These are phyloP conservation scores for Croton laevigatus DNA, from an alignment of 441 rosid species.

Conservation along the genomic window DNA sequence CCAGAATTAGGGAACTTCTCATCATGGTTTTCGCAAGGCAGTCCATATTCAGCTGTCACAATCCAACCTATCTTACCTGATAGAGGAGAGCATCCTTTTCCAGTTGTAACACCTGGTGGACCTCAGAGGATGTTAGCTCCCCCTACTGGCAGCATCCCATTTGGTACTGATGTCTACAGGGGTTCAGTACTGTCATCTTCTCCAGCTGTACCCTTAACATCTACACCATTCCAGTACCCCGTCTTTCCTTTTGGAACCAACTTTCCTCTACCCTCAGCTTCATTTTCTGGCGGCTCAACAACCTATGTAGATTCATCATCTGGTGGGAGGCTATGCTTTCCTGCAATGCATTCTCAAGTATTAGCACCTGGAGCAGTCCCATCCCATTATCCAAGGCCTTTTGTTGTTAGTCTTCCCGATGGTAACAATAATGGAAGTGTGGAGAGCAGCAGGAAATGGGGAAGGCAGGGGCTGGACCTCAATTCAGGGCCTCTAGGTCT, in stretches of 20 bases:
- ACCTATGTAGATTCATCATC: constrained; percentile 36
- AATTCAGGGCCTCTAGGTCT: constrained; percentile 44
- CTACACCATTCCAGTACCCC: constrained; percentile 41
- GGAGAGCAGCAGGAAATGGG: constrained; percentile 40
- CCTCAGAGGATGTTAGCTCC: constrained; percentile 37
- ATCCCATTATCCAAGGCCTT: constrained; percentile 41
- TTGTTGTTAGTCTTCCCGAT: constrained; percentile 30
- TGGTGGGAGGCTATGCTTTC: constrained; percentile 39
- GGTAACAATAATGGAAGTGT: constrained; percentile 13
- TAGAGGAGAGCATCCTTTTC: constrained; percentile 67
- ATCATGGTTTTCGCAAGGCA: constrained; percentile 62
- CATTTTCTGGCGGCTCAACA: constrained; percentile 37
- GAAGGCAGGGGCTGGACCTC: constrained; percentile 39
- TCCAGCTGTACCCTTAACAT: constrained; percentile 38
- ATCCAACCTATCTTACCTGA: constrained; percentile 58
- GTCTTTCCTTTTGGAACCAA: constrained; percentile 39
- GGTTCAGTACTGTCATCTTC: constrained; percentile 39
- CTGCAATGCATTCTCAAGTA: constrained; percentile 34
- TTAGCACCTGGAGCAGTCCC: constrained; percentile 35
- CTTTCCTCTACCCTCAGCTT: constrained; percentile 33
- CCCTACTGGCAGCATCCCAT: constrained; percentile 32
- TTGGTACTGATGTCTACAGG: constrained; percentile 32
- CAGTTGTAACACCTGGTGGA: constrained; percentile 50
- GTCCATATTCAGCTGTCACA: constrained; percentile 49
- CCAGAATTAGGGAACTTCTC: constrained; percentile 53